A percentile compares a stretch with the other conserved stretches of the same genome.
These are phyloP conservation scores for Diutina ranongensis DNA, from an alignment of 1,139 yeast genomes.

Conservation along the genomic window DNA sequence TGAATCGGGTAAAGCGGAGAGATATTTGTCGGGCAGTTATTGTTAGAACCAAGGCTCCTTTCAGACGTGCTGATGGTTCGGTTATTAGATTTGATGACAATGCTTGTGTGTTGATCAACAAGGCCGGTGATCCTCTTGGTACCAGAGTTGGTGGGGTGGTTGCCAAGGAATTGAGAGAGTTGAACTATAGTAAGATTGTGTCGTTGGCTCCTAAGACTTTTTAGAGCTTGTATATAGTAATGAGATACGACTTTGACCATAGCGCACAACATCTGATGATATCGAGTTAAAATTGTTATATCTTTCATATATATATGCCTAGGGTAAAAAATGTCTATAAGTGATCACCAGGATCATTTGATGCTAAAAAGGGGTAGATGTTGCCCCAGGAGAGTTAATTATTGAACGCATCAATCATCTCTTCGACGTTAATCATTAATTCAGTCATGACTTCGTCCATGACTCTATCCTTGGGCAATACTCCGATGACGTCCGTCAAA, in stretches of 20 bases:
- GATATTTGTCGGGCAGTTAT: constrained; percentile 94
- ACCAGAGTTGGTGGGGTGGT: constrained; percentile 88
- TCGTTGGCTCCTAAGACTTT: constrained; percentile 85
- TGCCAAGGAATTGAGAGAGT: constrained; percentile 81
- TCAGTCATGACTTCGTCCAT: not conserved
- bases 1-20: constrained; percentile 83
- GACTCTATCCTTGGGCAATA: not conserved
- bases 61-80: constrained; percentile 80
- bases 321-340: too few relatives aligned
- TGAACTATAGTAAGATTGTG: constrained; percentile 77
- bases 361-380: too few relatives aligned
- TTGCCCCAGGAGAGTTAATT: not conserved
- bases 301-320: too few relatives aligned
- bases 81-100: constrained; percentile 85
- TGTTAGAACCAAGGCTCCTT: constrained; percentile 84
- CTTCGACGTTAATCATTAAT: not conserved
- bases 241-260: not conserved
- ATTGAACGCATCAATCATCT: not conserved
- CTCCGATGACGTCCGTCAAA: not conserved
- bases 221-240: constrained; percentile 16
- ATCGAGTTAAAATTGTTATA: too few relatives aligned
- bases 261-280: too few relatives aligned
- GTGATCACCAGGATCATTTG: not conserved
- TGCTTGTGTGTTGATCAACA: constrained; percentile 90
- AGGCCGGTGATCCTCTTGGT: constrained; percentile 89